These are phyloP conservation scores for Chlamydomonas eustigma DNA, from an alignment of 139 green algal genomes.

Conservation along the genomic window DNA sequence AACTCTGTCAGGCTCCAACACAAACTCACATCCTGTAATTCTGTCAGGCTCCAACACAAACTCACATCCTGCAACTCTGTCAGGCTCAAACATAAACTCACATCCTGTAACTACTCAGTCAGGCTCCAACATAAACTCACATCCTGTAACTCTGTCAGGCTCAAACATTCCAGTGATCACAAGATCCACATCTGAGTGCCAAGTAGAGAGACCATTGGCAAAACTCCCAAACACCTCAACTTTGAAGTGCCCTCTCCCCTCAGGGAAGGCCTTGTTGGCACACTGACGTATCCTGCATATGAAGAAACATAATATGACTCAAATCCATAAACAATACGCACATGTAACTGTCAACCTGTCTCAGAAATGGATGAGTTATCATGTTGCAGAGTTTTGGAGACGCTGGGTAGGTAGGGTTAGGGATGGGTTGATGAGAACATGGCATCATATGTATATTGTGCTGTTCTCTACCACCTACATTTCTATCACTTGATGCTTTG, in stretches of 20 bases:
- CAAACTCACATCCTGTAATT: constrained; percentile 18
- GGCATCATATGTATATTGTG: too few species aligned
- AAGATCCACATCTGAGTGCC: constrained; percentile 52
- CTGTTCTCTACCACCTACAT: neutral
- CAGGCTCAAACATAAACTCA: constrained; percentile 44
- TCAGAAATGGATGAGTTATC: too few species aligned
- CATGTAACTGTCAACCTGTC: too few species aligned
- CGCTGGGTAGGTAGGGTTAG: too few species aligned
- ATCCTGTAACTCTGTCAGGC: constrained; percentile 30
- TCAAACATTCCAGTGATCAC: constrained; percentile 51
- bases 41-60: constrained; percentile 43
- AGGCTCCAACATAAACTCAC: too few species aligned
- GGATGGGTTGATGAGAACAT: too few species aligned
- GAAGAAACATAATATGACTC: too few species aligned
- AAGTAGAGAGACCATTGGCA: constrained; percentile 52
- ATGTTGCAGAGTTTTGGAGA: too few species aligned
- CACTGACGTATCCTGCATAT: constrained; percentile 1
- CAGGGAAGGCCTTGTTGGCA: constrained; percentile 7
- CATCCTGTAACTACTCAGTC: too few species aligned
- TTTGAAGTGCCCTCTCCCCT: neutral
- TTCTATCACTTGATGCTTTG: neutral
- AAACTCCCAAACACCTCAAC: constrained; percentile 58
- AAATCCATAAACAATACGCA: too few species aligned
- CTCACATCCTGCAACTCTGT: constrained; percentile 22
- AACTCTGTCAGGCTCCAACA: constrained; percentile 36